phyloP scores from a whole-genome alignment of 148 eudicot species.

The Cornus kousa region DNA sequence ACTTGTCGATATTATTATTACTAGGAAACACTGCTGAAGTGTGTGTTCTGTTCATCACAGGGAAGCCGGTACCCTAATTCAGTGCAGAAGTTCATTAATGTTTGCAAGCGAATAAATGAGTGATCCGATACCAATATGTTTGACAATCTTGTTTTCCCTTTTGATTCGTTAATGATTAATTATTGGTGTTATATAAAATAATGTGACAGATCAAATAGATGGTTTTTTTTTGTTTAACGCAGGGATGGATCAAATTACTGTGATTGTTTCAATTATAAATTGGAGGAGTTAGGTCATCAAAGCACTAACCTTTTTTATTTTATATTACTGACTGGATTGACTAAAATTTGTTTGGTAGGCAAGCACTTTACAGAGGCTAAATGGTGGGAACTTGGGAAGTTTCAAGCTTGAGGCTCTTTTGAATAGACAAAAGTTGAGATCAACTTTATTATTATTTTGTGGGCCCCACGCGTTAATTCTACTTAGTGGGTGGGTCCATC shows the following conservation, averaged over 20 bases:
- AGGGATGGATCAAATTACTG: not conserved
- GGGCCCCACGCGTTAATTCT: not conserved
- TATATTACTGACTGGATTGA: not conserved
- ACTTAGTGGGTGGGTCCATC: constrained; percentile 2
- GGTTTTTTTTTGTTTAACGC: not conserved
- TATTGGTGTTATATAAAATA: too few species aligned
- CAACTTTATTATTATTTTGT: not conserved
- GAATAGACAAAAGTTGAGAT: not conserved
- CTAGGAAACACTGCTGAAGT: too few species aligned
- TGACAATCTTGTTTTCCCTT: too few species aligned
- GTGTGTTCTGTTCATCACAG: too few species aligned
- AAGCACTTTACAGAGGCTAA: not conserved
- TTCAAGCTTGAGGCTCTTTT: not conserved
- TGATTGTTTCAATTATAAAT: not conserved
- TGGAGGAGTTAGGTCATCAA: not conserved
- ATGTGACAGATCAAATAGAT: not conserved
- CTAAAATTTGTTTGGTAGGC: not conserved
- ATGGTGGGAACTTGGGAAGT: not conserved
- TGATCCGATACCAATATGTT: too few species aligned
- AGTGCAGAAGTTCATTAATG: too few species aligned
- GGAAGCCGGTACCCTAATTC: too few species aligned
- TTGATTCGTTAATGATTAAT: too few species aligned
- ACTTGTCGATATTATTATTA: too few species aligned
- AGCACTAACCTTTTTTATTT: not conserved
- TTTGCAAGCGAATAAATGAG: too few species aligned